Conservation (phyloP, 1,139 yeast genomes). For the Pichia sp. region DNA sequence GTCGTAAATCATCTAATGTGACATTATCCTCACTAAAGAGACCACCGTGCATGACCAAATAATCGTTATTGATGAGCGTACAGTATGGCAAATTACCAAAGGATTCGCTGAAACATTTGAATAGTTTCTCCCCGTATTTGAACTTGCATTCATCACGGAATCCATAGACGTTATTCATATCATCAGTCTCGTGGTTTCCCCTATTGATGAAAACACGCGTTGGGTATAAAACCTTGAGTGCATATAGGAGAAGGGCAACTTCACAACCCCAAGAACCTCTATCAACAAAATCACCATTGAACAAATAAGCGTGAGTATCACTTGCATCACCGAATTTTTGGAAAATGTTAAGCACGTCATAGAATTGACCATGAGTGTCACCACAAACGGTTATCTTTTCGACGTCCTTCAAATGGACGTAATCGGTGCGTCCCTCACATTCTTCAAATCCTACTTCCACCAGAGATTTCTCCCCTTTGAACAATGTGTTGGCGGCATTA, state of each 20-base stretch:
- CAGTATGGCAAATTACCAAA: slow-evolving; percentile 87
- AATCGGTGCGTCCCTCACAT: slow-evolving; percentile 11
- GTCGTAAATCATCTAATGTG: slow-evolving; percentile 65
- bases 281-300: slow-evolving; percentile 97
- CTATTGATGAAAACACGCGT: slow-evolving; percentile 66
- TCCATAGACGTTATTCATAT: slow-evolving; percentile 95
- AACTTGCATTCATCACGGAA: slow-evolving; percentile 93
- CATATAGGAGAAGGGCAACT: slow-evolving; percentile 76
- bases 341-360: slow-evolving; percentile 78
- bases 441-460: slow-evolving; percentile 46
- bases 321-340: slow-evolving; percentile 58
- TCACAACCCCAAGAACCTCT: slow-evolving; percentile 99
- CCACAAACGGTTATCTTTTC: slow-evolving; percentile 76
- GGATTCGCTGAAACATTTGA: slow-evolving; percentile 78
- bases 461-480: slow-evolving; percentile 63
- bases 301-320: slow-evolving; percentile 65
- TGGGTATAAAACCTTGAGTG: slow-evolving; percentile 78
- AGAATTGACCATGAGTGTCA: slow-evolving; percentile 97
- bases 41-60: slow-evolving; percentile 94
- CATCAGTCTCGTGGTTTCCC: slow-evolving; percentile 96
- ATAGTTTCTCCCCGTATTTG: slow-evolving; percentile 79
- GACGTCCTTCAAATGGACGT: slow-evolving; percentile 22
- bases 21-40: slow-evolving; percentile 72
- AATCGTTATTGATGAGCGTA: slow-evolving; percentile 66
- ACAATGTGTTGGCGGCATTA: slow-evolving; percentile 60